Base-by-base conservation (phyloP, 2,329 filamentous ascomycete species). In the Colletotrichum orbiculare region DNA sequence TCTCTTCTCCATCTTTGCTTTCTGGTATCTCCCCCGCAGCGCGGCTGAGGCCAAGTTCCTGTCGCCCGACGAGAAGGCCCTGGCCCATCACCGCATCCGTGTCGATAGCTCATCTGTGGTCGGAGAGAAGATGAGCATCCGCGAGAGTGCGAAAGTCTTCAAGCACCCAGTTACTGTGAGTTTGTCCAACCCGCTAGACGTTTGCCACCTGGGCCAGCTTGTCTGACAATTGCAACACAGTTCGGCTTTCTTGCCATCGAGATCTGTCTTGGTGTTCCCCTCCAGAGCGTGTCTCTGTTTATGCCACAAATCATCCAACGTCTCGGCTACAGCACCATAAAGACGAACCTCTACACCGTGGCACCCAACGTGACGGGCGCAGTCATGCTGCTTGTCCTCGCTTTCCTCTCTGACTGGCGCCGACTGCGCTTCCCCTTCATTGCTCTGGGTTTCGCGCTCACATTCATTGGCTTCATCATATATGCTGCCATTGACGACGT, bases 321-420 rank as follows among this genome's bases (percentile, higher is more conserved):
- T 4, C 75, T 87, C 2, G 79, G 81, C 4, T 83, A 81, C 68
- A 76, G 77, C 45, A 78, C 80, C 2, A 77, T 87, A 69, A 84
- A 83, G 74, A 94, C 91, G 0, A 95, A 96, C 71, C 82, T 95
- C 0, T 94, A 92, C 77, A 94, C 92, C 0, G 91, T 95, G 0
- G 92, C 92, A 0, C 92, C 92, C 1, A 95, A 94, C 71, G 84
- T 93, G 49, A 87, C 87, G 0, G 92, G 92, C 1, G 91, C 91
- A 0, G 85, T 86, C 1, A 89, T 93, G 83, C 81, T 94, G 3
- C 80, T 95, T 0, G 77, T 94, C 12, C 81, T 94, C 0, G 91
- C 91, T 0, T 94, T 93, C 70, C 77, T 84, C 5, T 92, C 89
- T 2, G 92, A 95, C 72, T 83, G 81, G 56, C 81, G 84, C 4